phyloP scores from a whole-genome alignment of 495 filamentous ascomycete genomes.

The Hypomontagnella monticulosa region DNA sequence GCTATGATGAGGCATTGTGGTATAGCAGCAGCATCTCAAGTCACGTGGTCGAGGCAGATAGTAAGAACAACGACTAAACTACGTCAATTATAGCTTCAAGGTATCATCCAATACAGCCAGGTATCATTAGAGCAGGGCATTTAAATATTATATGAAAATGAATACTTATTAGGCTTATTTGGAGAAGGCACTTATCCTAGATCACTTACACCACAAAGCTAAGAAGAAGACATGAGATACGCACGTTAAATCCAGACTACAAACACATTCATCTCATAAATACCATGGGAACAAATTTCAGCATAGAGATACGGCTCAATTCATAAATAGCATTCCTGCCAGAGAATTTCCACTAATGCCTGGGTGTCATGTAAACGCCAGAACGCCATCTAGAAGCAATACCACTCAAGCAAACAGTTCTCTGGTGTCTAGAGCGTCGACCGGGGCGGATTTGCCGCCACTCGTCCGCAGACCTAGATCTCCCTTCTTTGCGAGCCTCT shows the following conservation, averaged over 20 bases:
- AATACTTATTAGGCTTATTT: too few relatives aligned
- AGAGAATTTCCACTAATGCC: slow-evolving; percentile 33
- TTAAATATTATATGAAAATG: too few relatives aligned
- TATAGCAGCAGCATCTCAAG: too few relatives aligned
- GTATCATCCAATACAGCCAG: too few relatives aligned
- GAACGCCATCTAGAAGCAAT: slow-evolving; percentile 34
- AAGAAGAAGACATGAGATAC: too few relatives aligned
- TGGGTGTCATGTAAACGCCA: slow-evolving; percentile 35
- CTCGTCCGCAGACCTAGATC: slow-evolving; percentile 77
- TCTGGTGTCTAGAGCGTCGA: slow-evolving; percentile 79
- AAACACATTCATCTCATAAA: not conserved
- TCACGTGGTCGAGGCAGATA: too few relatives aligned
- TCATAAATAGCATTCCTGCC: slow-evolving; percentile 11
- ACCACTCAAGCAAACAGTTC: slow-evolving; percentile 77
- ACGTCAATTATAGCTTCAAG: too few relatives aligned
- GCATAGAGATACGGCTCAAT: slow-evolving; percentile 1
- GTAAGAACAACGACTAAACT: too few relatives aligned
- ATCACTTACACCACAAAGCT: too few relatives aligned
- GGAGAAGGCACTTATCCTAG: too few relatives aligned
- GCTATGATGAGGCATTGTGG: too few relatives aligned
- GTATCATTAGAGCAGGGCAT: too few relatives aligned
- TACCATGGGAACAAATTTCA: not conserved
- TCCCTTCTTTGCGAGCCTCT: slow-evolving; percentile 76
- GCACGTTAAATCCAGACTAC: not conserved
- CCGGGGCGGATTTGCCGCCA: slow-evolving; percentile 66